phyloP scores from a whole-genome alignment of 805 yeast species.

The Jamesozyma gamospora region DNA sequence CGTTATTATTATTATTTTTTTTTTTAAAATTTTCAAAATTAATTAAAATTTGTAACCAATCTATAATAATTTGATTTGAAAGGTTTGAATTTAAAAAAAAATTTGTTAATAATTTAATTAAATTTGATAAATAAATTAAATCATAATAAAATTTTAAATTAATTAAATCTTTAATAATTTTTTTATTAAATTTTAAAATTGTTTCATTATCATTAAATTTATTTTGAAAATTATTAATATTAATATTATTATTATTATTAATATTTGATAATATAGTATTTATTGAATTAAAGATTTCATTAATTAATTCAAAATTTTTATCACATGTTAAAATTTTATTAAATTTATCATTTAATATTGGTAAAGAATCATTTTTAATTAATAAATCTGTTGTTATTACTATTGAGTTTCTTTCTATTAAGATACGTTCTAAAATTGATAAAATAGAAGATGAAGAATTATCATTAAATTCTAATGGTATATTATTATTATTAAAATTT shows the following conservation, averaged over 20 bases:
- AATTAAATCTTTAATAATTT: constrained; percentile 13
- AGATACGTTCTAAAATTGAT: constrained; percentile 17
- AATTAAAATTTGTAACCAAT: constrained; percentile 42
- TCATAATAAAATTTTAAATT: constrained; percentile 20
- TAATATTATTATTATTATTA: constrained; percentile 1
- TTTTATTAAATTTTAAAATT: neutral
- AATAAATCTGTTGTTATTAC: constrained; percentile 33
- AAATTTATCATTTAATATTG: constrained; percentile 17
- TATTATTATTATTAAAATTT: constrained; percentile 11
- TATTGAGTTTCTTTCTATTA: constrained; percentile 43
- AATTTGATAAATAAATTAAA: constrained; percentile 29
- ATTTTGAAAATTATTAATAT: neutral
- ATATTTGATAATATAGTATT: neutral
- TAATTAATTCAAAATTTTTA: constrained; percentile 12
- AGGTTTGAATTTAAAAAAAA: constrained; percentile 32
- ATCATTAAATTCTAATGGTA: constrained; percentile 30
- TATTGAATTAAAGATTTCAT: constrained; percentile 13
- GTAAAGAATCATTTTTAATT: constrained; percentile 17
- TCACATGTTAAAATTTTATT: constrained; percentile 2
- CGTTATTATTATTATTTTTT: too few species aligned
- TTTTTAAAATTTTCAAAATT: constrained; percentile 2
- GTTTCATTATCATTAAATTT: neutral
- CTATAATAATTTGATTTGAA: constrained; percentile 26
- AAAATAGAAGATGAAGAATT: constrained; percentile 29
- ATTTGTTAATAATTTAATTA: constrained; percentile 32